Percentiles rank a stretch among this genome's conserved stretches.
These are phyloP conservation scores for Piper longum DNA, from an alignment of 164 flowering plant genomes.

Conservation along the genomic window DNA sequence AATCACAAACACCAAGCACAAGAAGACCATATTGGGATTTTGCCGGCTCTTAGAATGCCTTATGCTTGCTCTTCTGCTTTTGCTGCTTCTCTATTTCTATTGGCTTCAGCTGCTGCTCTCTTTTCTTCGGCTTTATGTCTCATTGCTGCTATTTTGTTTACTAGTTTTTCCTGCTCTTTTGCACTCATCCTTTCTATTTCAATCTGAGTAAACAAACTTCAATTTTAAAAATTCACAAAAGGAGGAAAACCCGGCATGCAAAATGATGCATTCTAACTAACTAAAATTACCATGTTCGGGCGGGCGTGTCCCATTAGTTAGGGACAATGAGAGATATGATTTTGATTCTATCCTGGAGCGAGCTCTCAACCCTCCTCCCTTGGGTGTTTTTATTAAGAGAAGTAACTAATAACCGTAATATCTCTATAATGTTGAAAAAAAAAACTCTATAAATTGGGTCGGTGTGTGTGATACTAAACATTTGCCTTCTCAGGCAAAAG, in stretches of 20 bases:
- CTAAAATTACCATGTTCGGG: not conserved
- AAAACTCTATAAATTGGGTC: too few relatives aligned
- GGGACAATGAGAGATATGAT: too few relatives aligned
- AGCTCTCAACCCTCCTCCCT: too few relatives aligned
- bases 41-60: constrained; percentile 67
- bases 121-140: constrained; percentile 70
- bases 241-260: not conserved
- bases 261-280: too few relatives aligned
- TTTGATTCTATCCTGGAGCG: too few relatives aligned
- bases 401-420: too few relatives aligned
- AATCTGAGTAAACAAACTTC: constrained; percentile 25
- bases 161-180: constrained; percentile 49
- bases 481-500: too few relatives aligned
- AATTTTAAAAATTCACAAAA: too few relatives aligned
- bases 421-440: too few relatives aligned
- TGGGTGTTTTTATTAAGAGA: too few relatives aligned
- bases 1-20: constrained; percentile 47
- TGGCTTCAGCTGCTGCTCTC: constrained; percentile 61
- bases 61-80: constrained; percentile 68
- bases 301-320: too few relatives aligned
- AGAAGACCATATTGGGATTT: constrained; percentile 44
- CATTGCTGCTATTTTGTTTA: constrained; percentile 59
- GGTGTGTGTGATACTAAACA: too few relatives aligned
- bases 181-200: constrained; percentile 67
- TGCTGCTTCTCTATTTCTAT: constrained; percentile 45